Evolutionary conservation across 352 stramenopile genomes (phyloP).

Genomic region (Phytophthora sp.): DNA sequence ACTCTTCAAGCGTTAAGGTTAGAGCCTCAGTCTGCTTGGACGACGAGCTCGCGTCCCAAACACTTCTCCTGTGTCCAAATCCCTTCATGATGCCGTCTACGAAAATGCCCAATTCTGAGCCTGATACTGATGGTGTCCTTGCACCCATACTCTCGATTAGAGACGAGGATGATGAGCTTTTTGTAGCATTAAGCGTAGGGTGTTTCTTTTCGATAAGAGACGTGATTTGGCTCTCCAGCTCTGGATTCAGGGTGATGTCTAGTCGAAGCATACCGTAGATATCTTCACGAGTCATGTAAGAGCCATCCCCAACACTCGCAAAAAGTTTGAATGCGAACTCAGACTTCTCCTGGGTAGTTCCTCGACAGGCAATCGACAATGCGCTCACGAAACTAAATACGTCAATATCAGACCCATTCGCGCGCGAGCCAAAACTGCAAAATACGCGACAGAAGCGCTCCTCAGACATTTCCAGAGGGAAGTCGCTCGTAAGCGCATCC

Average conservation of each 20-base stretch:
- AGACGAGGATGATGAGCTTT: constrained; percentile 59
- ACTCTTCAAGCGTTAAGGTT: constrained; percentile 71
- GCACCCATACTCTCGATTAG: constrained; percentile 60
- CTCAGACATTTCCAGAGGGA: constrained; percentile 86
- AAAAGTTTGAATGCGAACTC: constrained; percentile 86
- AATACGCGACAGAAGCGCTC: constrained; percentile 82
- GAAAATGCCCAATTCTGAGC: constrained; percentile 79
- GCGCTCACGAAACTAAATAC: constrained; percentile 89
- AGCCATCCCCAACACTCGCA: constrained; percentile 47
- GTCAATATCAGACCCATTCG: constrained; percentile 82
- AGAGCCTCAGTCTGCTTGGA: constrained; percentile 37
- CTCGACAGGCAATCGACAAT: constrained; percentile 77
- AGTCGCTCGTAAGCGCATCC: constrained; percentile 77
- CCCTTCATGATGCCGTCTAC: constrained; percentile 79
- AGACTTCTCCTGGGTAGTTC: constrained; percentile 72
- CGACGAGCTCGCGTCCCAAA: constrained; percentile 37
- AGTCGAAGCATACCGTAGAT: constrained; percentile 85
- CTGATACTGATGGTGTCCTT: constrained; percentile 74
- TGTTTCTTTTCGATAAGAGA: constrained; percentile 69
- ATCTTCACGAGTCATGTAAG: constrained; percentile 80
- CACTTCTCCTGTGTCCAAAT: constrained; percentile 43
- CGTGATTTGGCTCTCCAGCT: constrained; percentile 70
- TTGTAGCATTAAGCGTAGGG: constrained; percentile 43
- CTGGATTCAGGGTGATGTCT: constrained; percentile 79
- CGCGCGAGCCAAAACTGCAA: constrained; percentile 76